Conservation (phyloP, 1,284 basidiomycete genomes). For the Cerrena zonata region DNA sequence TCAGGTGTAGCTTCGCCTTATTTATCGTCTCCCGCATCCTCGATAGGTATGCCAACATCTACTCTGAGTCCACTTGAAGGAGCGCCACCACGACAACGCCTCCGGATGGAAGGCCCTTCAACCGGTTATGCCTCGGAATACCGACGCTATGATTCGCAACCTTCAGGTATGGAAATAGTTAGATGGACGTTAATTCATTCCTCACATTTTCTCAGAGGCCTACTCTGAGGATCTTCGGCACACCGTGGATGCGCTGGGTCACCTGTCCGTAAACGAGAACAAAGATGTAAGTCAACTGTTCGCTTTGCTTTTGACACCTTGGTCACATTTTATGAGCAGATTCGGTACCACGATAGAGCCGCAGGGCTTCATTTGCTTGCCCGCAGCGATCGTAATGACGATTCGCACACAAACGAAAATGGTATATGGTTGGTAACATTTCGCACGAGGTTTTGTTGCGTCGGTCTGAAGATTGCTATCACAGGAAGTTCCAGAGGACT, state of each 20-base stretch:
- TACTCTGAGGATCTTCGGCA: slow-evolving; percentile 38
- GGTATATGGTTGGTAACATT: slow-evolving; percentile 58
- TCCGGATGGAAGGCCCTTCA: slow-evolving; percentile 1
- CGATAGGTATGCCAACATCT: not conserved
- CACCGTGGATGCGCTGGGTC: slow-evolving; percentile 61
- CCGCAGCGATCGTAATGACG: slow-evolving; percentile 58
- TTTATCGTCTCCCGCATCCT: slow-evolving; percentile 6
- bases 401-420: slow-evolving; percentile 50
- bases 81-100: not conserved
- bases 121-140: not conserved
- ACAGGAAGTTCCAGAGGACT: slow-evolving; percentile 65
- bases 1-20: slow-evolving; percentile 1
- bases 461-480: not conserved
- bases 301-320: not conserved
- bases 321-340: slow-evolving; percentile 34
- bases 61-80: not conserved
- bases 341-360: slow-evolving; percentile 70
- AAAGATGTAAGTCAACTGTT: slow-evolving; percentile 47
- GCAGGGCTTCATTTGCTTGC: slow-evolving; percentile 75
- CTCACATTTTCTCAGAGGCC: not conserved
- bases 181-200: not conserved
- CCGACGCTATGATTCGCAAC: not conserved
- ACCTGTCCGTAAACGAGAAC: slow-evolving; percentile 78
- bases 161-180: not conserved
- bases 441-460: not conserved